Percentiles rank a stretch among this genome's conserved stretches.
phyloP scores from a whole-genome alignment of 2,329 filamentous ascomycete genomes.

The Nemania bipapillata region DNA sequence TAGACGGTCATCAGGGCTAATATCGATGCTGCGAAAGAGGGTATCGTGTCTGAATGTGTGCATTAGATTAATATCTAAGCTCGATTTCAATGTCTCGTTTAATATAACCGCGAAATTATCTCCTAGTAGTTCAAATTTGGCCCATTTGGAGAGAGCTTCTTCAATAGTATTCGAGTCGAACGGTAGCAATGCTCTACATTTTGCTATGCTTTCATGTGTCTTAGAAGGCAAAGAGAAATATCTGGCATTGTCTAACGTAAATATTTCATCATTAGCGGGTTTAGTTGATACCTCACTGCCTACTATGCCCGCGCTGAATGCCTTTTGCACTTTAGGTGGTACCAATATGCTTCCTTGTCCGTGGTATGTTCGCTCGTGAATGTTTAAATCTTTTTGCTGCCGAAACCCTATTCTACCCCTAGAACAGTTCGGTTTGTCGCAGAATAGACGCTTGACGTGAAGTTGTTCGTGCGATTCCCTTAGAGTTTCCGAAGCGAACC shows the following conservation, averaged over 20 bases:
- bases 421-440: constrained; percentile 15
- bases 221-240: not conserved
- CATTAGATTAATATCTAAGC: constrained; percentile 13
- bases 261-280: not conserved
- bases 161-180: not conserved
- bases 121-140: not conserved
- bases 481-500: constrained; percentile 10
- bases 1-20: constrained; percentile 19
- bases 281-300: not conserved
- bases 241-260: not conserved
- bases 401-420: constrained; percentile 25
- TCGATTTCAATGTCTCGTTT: constrained; percentile 17
- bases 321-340: constrained; percentile 18
- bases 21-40: not conserved
- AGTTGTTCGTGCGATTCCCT: constrained; percentile 23
- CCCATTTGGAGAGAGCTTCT: not conserved
- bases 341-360: constrained; percentile 22
- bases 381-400: constrained; percentile 12
- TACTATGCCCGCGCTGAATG: not conserved
- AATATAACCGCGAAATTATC: not conserved
- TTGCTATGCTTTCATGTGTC: not conserved
- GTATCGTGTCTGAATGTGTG: not conserved
- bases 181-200: constrained; percentile 2
- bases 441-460: constrained; percentile 27
- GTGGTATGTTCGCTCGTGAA: constrained; percentile 20